Evolutionary conservation across 345 rosid species (phyloP), one percentile per base, ranked within the genome.

Genomic region (Abelmoschus esculentus): DNA sequence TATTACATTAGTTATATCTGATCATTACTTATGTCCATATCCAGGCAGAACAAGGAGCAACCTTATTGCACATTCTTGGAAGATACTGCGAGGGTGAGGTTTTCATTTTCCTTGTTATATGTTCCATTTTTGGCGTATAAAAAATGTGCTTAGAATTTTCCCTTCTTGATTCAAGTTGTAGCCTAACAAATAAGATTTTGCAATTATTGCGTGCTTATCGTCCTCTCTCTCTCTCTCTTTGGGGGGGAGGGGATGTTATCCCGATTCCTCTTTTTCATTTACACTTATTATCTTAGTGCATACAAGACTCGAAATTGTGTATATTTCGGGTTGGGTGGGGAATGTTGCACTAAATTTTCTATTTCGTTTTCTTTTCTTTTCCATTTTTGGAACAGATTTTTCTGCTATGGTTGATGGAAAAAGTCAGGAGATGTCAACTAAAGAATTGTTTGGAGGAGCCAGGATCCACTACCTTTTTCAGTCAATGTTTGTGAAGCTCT

Each of bases 401-500:
- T 74, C 81, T 54, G 74, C 89, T 42, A 83, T 83, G 82, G 77
- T 88, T 75, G 90, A 88, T 67, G 93, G 93, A 68, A 83, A 78
- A 71, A 84, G 82, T 80, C 83, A 58, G 78, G 89, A 86, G 71
- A 83, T 84, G 77, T 84, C 83, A 38, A 88, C 89, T 17, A 71
- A 81, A 40, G 87, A 88, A 85, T 78, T 88, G 66, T 82, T 64
- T 70, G 93, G 89, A n/a, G 90, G 89, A 82, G 89, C 93, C 46
- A 73, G 90, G 81, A 88, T 88, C 69, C 82, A 69, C 75, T 79
- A 84, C 75, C 78, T 86, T 62, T 86, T 88, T 76, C 89, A 86
- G 70, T 86, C 93, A 60, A 81, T 88, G 67, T 88, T 86, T 76
- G 89, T 83, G 31, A 84, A 84, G 82, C 83, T 77, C 71, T 84